These are phyloP conservation scores for Fragaria vesca DNA, from an alignment of 306 rosid genomes.

Conservation along the genomic window DNA sequence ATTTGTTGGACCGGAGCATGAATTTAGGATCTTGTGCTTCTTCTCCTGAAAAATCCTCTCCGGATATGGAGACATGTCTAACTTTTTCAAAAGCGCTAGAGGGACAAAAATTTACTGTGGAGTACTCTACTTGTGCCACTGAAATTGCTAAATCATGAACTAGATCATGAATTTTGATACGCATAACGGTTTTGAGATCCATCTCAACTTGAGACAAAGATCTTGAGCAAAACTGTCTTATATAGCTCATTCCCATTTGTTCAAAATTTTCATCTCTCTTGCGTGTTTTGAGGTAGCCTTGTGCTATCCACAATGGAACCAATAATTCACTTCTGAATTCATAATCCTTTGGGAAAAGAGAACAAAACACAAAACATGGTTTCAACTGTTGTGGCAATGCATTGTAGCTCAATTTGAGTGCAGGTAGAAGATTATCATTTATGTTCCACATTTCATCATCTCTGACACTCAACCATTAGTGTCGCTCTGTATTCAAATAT, in stretches of 20 bases:
- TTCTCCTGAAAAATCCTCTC: background rate
- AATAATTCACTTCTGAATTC: background rate
- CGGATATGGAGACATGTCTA: background rate
- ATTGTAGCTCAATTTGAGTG: constrained; percentile 13
- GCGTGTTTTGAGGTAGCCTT: background rate
- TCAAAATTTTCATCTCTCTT: background rate
- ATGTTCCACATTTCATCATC: background rate
- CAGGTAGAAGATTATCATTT: background rate
- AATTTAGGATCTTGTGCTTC: background rate
- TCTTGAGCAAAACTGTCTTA: constrained; percentile 6
- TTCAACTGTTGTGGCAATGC: constrained; percentile 22
- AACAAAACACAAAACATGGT: constrained; percentile 13
- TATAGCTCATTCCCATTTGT: background rate
- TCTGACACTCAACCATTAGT: background rate
- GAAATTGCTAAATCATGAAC: background rate
- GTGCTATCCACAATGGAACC: constrained; percentile 16
- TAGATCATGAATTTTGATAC: constrained; percentile 11
- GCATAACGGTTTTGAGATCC: background rate
- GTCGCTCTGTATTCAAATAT: background rate
- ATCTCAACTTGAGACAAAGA: constrained; percentile 10
- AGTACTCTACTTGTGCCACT: background rate
- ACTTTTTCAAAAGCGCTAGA: background rate
- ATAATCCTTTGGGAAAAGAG: constrained; percentile 3
- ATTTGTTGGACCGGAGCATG: background rate
- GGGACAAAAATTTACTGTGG: background rate